phyloP scores from a whole-genome alignment of 1,284 basidiomycete species.

The Gymnopus androsaceus region DNA sequence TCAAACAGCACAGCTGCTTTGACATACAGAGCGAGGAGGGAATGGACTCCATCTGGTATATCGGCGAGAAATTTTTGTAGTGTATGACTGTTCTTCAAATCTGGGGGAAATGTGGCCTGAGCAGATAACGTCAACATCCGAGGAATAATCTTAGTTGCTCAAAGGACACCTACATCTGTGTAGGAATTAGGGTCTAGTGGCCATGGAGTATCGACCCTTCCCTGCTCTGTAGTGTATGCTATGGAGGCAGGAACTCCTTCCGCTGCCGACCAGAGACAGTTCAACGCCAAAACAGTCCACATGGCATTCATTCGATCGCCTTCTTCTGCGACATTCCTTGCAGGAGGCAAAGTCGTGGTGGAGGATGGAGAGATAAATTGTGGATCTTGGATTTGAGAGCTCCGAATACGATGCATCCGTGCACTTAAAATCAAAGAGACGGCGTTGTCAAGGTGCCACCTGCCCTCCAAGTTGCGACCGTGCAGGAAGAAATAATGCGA shows the following conservation, averaged over 20 bases:
- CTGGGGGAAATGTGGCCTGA: background rate
- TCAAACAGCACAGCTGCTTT: constrained; percentile 17
- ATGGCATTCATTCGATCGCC: constrained; percentile 16
- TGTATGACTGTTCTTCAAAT: constrained; percentile 6
- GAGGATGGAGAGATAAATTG: too few species aligned
- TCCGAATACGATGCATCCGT: constrained; percentile 13
- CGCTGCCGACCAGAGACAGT: constrained; percentile 15
- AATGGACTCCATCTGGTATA: constrained; percentile 9
- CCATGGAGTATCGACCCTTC: constrained; percentile 19
- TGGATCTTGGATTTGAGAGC: background rate
- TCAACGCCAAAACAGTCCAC: constrained; percentile 17
- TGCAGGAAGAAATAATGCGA: constrained; percentile 15
- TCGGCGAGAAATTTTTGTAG: constrained; percentile 16
- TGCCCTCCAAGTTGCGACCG: constrained; percentile 7
- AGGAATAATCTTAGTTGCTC: background rate
- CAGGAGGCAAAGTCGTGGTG: background rate
- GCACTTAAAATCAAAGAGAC: constrained; percentile 16
- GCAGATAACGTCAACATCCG: too few species aligned
- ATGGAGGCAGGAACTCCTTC: constrained; percentile 13
- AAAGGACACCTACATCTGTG: background rate
- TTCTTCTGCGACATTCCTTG: constrained; percentile 7
- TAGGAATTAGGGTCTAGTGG: constrained; percentile 12
- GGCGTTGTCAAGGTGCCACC: constrained; percentile 15
- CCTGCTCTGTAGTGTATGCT: constrained; percentile 1
- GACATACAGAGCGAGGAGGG: constrained; percentile 12